Evolutionary conservation across 306 rosid species (phyloP), one percentile per base, ranked within the genome.

Genomic region (Acacia confusa): DNA sequence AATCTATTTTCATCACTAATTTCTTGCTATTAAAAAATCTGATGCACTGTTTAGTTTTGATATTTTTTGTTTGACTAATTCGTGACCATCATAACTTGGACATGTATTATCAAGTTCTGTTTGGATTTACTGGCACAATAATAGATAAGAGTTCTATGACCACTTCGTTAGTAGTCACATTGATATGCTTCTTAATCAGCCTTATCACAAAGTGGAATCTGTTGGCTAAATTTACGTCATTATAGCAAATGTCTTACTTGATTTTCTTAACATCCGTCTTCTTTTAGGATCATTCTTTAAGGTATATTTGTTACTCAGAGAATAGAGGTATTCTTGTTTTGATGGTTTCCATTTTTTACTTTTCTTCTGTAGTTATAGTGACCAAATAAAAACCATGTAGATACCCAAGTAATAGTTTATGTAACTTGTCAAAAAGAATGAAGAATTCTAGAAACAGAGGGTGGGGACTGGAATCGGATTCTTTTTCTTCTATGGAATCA

Each of bases 401-500:
- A 24, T 70, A 63, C 41, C 28, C 44, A 65, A 48, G 14, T 44
- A 45, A 45, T 3, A 16, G 55, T 16, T 48, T 8, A 48, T 48
- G 20, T 14, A 48, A 48, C 20, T 48, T n/a, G 55, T 48, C 5
- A 48, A 48, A 48, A 15, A 48, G 7, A 48, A 45, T 36, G 43
- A 55, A 45, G 20, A 53, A 64, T 22, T 79, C 72, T 17, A 74
- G 17, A 55, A 68, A 58, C 52, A 45, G 58, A 55, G 77, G 68
- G 36, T 30, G 80, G 75, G 48, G 67, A 17, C 67, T 50, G 57
- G 57, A 50, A 50, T 50, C 4, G n/a, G n/a, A 50, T 50, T 50
- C 57, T 4, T 50, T 50, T 50, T 50, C 22, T 17, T 50, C n/a
- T 50, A 50, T 50, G 57, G n/a, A 50, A 2, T 7, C 57, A 50